These are phyloP conservation scores for Umbelopsis vinacea DNA, from an alignment of 192 early-diverging fungal species.

Conservation along the genomic window DNA sequence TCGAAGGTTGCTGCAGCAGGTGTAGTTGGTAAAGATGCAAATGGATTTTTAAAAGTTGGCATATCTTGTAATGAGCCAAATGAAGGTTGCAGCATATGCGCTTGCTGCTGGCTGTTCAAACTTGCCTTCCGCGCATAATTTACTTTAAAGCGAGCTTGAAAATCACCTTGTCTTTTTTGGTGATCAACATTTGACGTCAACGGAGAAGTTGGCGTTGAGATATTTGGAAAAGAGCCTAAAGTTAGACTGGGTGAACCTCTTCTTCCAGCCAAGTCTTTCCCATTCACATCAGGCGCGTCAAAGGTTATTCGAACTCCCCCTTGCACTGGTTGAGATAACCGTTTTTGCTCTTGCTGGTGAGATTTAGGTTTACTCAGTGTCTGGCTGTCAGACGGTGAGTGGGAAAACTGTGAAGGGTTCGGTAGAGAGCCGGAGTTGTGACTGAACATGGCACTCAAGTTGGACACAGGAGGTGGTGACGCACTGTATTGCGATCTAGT, in stretches of 20 bases:
- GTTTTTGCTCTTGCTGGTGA: background rate
- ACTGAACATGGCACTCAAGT: constrained; percentile 32
- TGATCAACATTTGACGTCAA: constrained; percentile 31
- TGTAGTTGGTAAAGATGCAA: constrained; percentile 25
- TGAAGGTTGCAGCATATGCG: background rate
- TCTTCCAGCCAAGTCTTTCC: constrained; percentile 4
- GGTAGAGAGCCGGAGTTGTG: background rate
- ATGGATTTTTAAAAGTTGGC: constrained; percentile 11
- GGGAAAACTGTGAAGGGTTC: background rate
- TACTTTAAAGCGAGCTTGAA: constrained; percentile 41
- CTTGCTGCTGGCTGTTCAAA: constrained; percentile 16
- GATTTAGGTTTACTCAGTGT: background rate
- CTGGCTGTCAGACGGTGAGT: constrained; percentile 11
- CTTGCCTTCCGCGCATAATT: constrained; percentile 35
- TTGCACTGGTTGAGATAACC: background rate
- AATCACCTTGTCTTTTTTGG: constrained; percentile 34
- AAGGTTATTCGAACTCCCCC: constrained; percentile 6
- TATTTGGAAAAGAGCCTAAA: constrained; percentile 6
- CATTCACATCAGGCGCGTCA: background rate
- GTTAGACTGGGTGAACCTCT: constrained; percentile 12
- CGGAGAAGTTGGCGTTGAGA: constrained; percentile 3
- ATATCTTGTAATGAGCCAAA: constrained; percentile 8
- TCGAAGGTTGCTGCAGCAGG: background rate
- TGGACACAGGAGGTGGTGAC: constrained; percentile 14
- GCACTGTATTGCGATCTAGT: background rate